Percentiles rank a stretch among this genome's conserved stretches.
Conservation (phyloP, 1,284 basidiomycete genomes). For the Trichosporon asahii region DNA sequence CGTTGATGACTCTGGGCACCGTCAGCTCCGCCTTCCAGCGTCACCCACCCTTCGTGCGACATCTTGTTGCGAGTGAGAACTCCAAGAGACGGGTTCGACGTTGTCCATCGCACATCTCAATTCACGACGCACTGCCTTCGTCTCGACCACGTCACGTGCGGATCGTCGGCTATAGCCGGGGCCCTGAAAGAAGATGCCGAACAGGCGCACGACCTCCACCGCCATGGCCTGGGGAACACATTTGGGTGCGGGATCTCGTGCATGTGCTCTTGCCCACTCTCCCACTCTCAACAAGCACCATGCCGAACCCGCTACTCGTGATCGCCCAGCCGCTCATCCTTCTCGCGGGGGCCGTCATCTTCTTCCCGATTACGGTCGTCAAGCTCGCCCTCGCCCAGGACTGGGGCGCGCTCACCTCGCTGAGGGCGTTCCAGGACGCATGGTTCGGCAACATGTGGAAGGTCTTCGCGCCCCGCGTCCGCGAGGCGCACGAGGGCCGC, state of each 20-base stretch:
- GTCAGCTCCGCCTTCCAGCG: background rate
- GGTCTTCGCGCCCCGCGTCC: constrained; percentile 15
- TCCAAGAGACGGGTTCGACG: no score
- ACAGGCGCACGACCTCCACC: background rate
- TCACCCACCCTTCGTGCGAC: background rate
- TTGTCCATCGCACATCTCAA: no score
- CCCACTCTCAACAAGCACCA: background rate
- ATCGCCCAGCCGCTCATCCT: constrained; percentile 17
- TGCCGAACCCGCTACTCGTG: constrained; percentile 10
- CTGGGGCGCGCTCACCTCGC: constrained; percentile 14
- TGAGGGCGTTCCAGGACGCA: constrained; percentile 12
- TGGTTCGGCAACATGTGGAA: constrained; percentile 24
- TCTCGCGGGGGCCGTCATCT: constrained; percentile 11
- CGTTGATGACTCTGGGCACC: background rate
- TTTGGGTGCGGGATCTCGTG: background rate
- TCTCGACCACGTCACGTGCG: background rate
- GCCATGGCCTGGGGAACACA: background rate
- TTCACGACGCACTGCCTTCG: no score
- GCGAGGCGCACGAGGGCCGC: constrained; percentile 14
- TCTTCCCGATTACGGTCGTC: constrained; percentile 16
- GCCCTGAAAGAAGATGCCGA: background rate
- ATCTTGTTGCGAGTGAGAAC: background rate
- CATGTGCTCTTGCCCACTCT: background rate
- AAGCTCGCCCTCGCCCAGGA: constrained; percentile 4
- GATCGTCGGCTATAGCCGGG: background rate